Evolutionary conservation across 805 yeast genomes (phyloP).

Genomic region (Candida gorgasii): DNA sequence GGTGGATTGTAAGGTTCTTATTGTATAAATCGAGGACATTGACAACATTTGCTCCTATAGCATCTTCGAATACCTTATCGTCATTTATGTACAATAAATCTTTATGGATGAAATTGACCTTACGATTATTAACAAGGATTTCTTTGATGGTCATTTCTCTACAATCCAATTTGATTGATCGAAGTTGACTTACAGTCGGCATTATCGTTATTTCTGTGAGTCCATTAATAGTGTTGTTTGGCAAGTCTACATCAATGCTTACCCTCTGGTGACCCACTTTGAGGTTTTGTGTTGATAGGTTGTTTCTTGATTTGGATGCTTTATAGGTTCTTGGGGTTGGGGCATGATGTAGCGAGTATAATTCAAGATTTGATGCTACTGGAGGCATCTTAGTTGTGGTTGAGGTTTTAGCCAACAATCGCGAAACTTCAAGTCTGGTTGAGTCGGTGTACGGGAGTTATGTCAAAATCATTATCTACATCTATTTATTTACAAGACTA

Average conservation of each 20-base stretch:
- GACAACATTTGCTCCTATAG: conserved; percentile 23
- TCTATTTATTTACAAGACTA: background rate
- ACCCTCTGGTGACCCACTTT: conserved; percentile 85
- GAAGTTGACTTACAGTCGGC: conserved; percentile 63
- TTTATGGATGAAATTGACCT: conserved; percentile 52
- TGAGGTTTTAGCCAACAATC: background rate
- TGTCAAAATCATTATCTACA: too few species aligned
- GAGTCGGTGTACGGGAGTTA: background rate
- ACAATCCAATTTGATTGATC: conserved; percentile 71
- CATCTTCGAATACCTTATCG: conserved; percentile 29
- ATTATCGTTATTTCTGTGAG: conserved; percentile 79
- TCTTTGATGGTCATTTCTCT: conserved; percentile 67
- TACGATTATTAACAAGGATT: conserved; percentile 59
- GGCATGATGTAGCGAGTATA: background rate
- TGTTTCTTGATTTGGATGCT: conserved; percentile 21
- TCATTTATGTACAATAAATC: conserved; percentile 51
- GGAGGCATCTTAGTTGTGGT: conserved; percentile 5
- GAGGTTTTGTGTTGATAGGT: conserved; percentile 47
- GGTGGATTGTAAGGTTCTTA: conserved; percentile 43
- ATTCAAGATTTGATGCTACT: conserved; percentile 6
- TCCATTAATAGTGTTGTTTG: conserved; percentile 60
- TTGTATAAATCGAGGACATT: conserved; percentile 47
- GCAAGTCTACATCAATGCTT: conserved; percentile 74
- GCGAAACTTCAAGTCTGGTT: background rate
- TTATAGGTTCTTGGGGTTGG: conserved; percentile 22